A percentile compares a stretch with the other conserved stretches of the same genome.
phyloP scores from a whole-genome alignment of 208 protist species.

The Leishmania major region DNA sequence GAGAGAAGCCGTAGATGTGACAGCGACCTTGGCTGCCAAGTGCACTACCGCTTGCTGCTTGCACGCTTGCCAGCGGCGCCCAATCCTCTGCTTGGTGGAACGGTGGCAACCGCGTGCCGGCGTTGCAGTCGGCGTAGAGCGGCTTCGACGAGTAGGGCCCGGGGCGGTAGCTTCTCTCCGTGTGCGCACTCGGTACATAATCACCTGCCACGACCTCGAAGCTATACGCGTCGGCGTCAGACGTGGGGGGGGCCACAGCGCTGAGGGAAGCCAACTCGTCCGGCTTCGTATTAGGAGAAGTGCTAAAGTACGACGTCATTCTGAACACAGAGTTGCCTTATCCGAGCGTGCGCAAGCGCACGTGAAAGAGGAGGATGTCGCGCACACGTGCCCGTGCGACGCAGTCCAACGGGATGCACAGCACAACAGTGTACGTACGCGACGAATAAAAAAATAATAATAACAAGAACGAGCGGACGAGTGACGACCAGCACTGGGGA shows the following conservation, averaged over 20 bases:
- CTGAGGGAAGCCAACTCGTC: not conserved
- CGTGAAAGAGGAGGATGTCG: not conserved
- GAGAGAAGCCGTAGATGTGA: conserved; percentile 7
- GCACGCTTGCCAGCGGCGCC: not conserved
- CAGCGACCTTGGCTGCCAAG: not conserved
- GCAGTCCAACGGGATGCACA: not conserved
- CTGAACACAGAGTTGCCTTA: not conserved
- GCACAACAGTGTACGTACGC: not conserved
- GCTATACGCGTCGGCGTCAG: conserved; percentile 1
- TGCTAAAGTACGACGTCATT: conserved; percentile 20
- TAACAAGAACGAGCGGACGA: not conserved
- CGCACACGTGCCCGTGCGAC: not conserved
- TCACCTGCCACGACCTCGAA: conserved; percentile 29
- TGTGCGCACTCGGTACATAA: conserved; percentile 15
- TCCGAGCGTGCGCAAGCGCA: not conserved
- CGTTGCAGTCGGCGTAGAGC: not conserved
- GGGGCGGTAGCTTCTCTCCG: not conserved
- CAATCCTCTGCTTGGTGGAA: conserved; percentile 18
- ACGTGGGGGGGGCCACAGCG: not conserved
- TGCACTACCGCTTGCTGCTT: not conserved
- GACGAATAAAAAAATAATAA: not conserved
- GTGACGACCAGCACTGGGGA: not conserved
- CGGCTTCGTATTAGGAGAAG: conserved; percentile 6
- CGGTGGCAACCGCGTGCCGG: not conserved
- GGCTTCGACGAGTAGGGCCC: conserved; percentile 22